These are phyloP conservation scores for Scenedesmus sp. DNA, from an alignment of 163 green algal species.

Conservation along the genomic window DNA sequence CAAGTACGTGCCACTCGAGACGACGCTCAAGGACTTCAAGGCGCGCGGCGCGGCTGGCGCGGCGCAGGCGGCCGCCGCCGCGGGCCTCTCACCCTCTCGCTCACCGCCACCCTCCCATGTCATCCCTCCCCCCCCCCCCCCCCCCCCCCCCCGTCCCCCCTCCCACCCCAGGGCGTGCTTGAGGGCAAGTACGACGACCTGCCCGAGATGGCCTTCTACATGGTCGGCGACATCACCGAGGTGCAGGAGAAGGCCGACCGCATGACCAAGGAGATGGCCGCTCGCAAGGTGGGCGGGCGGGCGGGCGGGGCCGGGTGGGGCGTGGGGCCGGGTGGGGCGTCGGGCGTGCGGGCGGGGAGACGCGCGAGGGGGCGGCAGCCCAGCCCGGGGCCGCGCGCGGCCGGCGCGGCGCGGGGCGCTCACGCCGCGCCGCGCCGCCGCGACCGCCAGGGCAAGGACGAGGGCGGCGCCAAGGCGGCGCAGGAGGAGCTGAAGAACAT, in stretches of 20 bases:
- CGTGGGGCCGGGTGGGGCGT: too few relatives aligned
- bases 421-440: not conserved
- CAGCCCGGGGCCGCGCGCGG: not conserved
- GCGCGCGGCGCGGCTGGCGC: conserved; percentile 86
- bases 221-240: conserved; percentile 93
- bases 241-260: conserved; percentile 95
- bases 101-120: too few relatives aligned
- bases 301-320: not conserved
- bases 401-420: not conserved
- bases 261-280: conserved; percentile 88
- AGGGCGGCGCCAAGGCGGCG: not conserved
- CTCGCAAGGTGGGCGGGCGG: conserved; percentile 50
- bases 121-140: too few relatives aligned
- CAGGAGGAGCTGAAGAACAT: conserved; percentile 61
- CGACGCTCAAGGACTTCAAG: conserved; percentile 98
- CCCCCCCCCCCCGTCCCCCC: too few relatives aligned
- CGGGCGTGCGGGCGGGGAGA: too few relatives aligned
- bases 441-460: conserved; percentile 36
- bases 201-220: conserved; percentile 99
- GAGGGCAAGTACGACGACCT: conserved; percentile 97
- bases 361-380: not conserved
- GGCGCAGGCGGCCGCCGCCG: conserved; percentile 27
- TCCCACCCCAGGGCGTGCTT: conserved; percentile 53
- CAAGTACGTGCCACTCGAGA: conserved; percentile 97
- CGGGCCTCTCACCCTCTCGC: conserved; percentile 48